Evolutionary conservation across 208 protist genomes (phyloP).

Genomic region (Hexamita inflata): DNA sequence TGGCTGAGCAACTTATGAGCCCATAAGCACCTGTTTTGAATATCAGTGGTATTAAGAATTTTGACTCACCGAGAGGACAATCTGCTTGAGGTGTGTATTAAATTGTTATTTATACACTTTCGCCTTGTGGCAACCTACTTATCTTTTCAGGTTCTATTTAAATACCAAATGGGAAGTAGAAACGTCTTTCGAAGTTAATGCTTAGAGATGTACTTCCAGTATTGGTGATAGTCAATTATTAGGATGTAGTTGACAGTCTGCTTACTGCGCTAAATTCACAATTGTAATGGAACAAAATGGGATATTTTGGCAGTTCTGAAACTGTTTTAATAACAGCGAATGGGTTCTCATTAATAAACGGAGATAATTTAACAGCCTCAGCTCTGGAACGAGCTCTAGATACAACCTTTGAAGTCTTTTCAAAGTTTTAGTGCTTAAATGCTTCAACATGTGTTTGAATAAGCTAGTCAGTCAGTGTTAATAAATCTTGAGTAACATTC

Average conservation of each 20-base stretch:
- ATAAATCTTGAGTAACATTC: no score
- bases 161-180: neutral
- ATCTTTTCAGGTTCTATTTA: slow-evolving; percentile 2
- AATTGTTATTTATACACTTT: neutral
- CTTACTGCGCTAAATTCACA: neutral
- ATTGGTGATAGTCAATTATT: neutral
- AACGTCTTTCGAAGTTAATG: neutral
- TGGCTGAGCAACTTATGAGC: neutral
- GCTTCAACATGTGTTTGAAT: neutral
- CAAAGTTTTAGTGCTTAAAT: neutral
- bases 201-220: neutral
- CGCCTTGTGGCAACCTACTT: neutral
- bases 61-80: neutral
- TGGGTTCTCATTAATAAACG: no score
- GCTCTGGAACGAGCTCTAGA: neutral
- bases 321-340: no score
- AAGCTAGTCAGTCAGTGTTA: no score
- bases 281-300: neutral
- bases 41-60: neutral
- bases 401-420: neutral
- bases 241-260: neutral
- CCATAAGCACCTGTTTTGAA: neutral
- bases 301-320: neutral
- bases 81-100: neutral
- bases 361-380: neutral